A percentile compares a stretch with the other conserved stretches of the same genome.
These are phyloP conservation scores for Solanum paucissectum DNA, from an alignment of 257 asterid genomes.

Conservation along the genomic window DNA sequence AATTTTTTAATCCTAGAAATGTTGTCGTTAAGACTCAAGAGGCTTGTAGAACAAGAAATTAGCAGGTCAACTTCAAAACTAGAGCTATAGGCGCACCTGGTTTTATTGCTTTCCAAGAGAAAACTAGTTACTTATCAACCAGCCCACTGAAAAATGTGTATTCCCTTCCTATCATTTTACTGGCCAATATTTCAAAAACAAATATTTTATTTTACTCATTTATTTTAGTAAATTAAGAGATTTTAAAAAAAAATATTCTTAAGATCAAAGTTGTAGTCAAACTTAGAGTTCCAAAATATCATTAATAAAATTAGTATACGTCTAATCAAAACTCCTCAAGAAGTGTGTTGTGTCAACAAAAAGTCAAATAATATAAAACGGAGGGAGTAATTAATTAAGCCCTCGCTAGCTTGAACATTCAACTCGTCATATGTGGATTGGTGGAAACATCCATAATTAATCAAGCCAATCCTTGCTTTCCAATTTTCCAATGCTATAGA, in stretches of 20 bases:
- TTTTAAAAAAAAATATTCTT: too few species aligned
- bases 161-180: neutral
- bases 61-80: neutral
- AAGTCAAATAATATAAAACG: too few species aligned
- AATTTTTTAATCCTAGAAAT: neutral
- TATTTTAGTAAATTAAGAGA: too few species aligned
- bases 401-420: neutral
- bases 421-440: neutral
- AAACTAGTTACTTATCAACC: conserved; percentile 1
- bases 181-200: too few species aligned
- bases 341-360: too few species aligned
- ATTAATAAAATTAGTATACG: too few species aligned
- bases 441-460: neutral
- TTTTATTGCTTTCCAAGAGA: conserved; percentile 17
- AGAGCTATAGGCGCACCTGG: conserved; percentile 24
- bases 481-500: neutral
- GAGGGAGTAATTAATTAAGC: neutral
- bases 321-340: too few species aligned
- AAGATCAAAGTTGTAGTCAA: too few species aligned
- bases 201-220: too few species aligned
- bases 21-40: neutral
- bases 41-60: neutral
- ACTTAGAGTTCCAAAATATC: neutral
- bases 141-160: conserved; percentile 31
- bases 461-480: neutral